A percentile compares a stretch with the other conserved stretches of the same genome.
phyloP scores from a whole-genome alignment of 352 stramenopile species.

The Plasmopara halstedii region DNA sequence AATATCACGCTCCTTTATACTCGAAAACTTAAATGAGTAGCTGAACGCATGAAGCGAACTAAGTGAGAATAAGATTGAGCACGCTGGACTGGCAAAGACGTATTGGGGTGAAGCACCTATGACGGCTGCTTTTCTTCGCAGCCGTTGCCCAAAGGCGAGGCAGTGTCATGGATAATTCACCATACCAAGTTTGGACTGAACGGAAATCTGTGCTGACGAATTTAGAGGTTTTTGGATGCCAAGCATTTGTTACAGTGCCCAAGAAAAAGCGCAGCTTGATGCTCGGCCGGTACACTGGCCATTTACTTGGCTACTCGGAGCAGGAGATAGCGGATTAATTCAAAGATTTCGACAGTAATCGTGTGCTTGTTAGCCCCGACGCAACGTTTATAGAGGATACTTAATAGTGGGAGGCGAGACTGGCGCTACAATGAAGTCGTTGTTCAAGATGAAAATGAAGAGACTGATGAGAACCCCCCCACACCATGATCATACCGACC shows the following conservation, averaged over 20 bases:
- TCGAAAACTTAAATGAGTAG: not conserved
- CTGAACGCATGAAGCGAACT: conserved; percentile 8
- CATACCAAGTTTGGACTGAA: conserved; percentile 4
- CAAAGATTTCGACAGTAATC: not conserved
- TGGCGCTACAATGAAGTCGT: not conserved
- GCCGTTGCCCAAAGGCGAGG: conserved; percentile 5
- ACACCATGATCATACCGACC: not conserved
- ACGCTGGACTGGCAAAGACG: not conserved
- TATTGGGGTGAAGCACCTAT: not conserved
- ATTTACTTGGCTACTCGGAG: conserved; percentile 3
- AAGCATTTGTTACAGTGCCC: not conserved
- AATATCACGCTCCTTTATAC: not conserved
- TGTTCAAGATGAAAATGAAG: not conserved
- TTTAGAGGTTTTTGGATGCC: conserved; percentile 1
- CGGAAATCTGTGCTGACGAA: not conserved
- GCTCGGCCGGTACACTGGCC: not conserved
- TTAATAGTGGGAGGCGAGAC: not conserved
- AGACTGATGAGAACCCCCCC: not conserved
- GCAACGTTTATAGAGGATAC: not conserved
- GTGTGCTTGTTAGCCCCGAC: not conserved
- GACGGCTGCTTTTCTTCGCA: not conserved
- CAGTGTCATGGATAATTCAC: not conserved
- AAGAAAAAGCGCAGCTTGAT: not conserved
- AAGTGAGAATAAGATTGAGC: not conserved
- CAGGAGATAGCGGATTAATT: conserved; percentile 3